These are phyloP conservation scores for Elaphomyces granulatus DNA, from an alignment of 495 filamentous ascomycete genomes.

Conservation along the genomic window DNA sequence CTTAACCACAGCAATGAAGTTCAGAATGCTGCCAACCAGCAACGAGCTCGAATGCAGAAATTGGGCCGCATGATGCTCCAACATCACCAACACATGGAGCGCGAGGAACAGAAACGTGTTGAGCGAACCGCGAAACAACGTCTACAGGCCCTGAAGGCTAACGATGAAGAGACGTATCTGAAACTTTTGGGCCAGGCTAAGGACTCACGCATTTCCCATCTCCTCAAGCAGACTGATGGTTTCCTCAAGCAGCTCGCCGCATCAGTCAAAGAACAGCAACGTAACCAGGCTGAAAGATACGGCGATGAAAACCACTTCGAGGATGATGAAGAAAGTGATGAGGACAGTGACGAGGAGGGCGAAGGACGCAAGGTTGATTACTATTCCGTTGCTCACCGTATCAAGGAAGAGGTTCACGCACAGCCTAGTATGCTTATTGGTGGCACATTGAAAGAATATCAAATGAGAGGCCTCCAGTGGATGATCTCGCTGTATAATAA, in stretches of 20 bases:
- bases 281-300: conserved; percentile 63
- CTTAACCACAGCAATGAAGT: conserved; percentile 56
- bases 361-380: conserved; percentile 77
- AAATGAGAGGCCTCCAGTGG: conserved; percentile 96
- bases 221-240: conserved; percentile 89
- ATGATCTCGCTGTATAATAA: conserved; percentile 99
- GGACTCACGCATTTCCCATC: conserved; percentile 95
- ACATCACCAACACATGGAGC: conserved; percentile 92
- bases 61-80: conserved; percentile 71
- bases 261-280: conserved; percentile 85
- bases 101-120: conserved; percentile 95
- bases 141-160: conserved; percentile 95
- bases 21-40: conserved; percentile 33
- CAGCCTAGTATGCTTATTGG: conserved; percentile 81
- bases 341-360: conserved; percentile 54
- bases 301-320: conserved; percentile 45
- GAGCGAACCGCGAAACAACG: conserved; percentile 97
- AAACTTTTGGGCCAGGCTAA: conserved; percentile 96
- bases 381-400: conserved; percentile 91
- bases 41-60: conserved; percentile 61
- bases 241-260: conserved; percentile 91
- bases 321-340: conserved; percentile 48
- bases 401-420: conserved; percentile 73
- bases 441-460: conserved; percentile 90
- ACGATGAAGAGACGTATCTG: conserved; percentile 97